Conservation (phyloP, 208 protist genomes). For the Crithidia brevicula region DNA sequence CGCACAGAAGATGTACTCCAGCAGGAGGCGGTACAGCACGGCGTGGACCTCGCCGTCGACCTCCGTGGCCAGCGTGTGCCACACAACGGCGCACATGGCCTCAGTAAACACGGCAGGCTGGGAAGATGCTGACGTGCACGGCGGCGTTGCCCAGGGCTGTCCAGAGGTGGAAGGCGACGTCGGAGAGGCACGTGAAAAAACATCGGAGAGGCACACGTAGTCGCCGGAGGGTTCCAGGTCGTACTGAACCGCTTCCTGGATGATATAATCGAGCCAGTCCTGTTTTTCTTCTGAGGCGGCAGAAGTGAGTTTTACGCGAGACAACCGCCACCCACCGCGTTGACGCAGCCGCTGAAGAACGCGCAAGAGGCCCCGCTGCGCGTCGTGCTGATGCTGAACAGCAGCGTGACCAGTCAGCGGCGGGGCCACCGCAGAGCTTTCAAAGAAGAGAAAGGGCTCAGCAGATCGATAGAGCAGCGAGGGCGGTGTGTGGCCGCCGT, state of each 20-base stretch:
- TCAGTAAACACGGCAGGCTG: background rate
- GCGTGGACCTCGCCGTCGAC: constrained; percentile 44
- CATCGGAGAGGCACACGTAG: background rate
- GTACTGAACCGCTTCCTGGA: constrained; percentile 5
- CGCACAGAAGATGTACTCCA: background rate
- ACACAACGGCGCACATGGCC: constrained; percentile 41
- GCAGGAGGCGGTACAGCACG: constrained; percentile 27
- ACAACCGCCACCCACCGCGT: constrained; percentile 17
- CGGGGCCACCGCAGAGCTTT: background rate
- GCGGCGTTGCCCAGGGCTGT: too few species aligned
- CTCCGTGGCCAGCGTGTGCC: constrained; percentile 57
- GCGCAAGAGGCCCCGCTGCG: constrained; percentile 22
- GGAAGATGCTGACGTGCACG: background rate
- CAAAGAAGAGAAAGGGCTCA: constrained; percentile 20
- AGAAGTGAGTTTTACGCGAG: background rate
- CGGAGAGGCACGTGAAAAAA: too few species aligned
- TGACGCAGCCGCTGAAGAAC: constrained; percentile 21
- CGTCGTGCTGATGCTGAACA: background rate
- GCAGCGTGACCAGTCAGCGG: background rate
- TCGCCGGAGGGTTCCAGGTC: constrained; percentile 15
- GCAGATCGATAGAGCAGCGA: background rate
- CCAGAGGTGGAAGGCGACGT: too few species aligned
- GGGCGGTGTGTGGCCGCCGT: background rate
- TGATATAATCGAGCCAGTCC: constrained; percentile 41
- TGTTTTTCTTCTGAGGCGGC: constrained; percentile 5